Conservation (phyloP, 345 rosid genomes). For the Eucalyptus urophylla region DNA sequence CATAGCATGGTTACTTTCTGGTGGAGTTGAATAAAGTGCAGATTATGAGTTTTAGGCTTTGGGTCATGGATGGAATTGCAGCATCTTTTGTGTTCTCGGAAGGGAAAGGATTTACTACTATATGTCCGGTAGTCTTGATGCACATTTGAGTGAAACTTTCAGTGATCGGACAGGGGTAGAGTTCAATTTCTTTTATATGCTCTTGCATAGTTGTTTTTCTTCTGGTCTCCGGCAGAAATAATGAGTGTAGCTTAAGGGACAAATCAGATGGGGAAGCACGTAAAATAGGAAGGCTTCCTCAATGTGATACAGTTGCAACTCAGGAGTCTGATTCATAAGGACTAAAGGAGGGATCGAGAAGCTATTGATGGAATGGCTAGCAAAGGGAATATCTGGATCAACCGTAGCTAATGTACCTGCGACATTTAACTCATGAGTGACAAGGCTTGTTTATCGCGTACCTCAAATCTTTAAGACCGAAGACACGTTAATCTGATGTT, state of each 20-base stretch:
- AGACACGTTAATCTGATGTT: neutral
- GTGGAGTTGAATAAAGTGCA: neutral
- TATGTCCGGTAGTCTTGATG: neutral
- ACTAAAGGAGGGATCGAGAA: neutral
- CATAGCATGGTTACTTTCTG: neutral
- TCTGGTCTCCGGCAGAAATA: neutral
- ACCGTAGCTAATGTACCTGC: neutral
- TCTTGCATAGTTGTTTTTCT: neutral
- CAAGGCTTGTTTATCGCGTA: neutral
- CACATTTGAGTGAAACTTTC: neutral
- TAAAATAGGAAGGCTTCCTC: neutral
- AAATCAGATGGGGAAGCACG: neutral
- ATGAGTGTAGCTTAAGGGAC: neutral
- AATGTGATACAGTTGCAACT: neutral
- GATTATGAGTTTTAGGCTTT: neutral
- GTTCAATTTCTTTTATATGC: neutral
- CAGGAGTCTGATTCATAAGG: neutral
- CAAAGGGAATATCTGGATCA: neutral
- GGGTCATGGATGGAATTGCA: neutral
- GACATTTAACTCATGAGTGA: neutral
- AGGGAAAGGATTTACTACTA: neutral
- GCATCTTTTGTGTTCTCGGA: neutral
- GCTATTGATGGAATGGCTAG: neutral
- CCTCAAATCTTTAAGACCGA: neutral
- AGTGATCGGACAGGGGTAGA: neutral